These are phyloP conservation scores for Boletus edulis DNA, from an alignment of 768 basidiomycete species.

Conservation along the genomic window DNA sequence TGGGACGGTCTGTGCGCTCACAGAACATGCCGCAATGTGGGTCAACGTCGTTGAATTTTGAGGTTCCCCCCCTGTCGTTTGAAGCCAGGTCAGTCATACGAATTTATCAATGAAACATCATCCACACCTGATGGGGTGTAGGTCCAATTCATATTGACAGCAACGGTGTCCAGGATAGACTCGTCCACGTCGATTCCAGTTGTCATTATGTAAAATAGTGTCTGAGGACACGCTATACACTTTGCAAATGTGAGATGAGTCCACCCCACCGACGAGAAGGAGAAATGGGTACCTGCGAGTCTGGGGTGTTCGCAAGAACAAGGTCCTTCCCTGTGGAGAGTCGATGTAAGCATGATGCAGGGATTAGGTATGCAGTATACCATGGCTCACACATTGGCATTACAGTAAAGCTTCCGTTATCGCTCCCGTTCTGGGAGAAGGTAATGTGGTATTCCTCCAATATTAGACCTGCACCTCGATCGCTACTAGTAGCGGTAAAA, in stretches of 20 bases:
- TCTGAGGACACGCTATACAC: background rate
- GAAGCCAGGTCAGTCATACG: background rate
- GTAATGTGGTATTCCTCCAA: background rate
- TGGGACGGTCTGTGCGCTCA: background rate
- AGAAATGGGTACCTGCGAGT: background rate
- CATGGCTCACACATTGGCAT: background rate
- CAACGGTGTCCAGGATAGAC: background rate
- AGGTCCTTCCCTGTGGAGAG: background rate
- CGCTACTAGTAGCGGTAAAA: no score
- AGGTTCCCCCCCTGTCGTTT: background rate
- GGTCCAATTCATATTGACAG: background rate
- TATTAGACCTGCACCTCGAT: no score
- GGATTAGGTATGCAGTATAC: no score
- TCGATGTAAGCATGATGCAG: background rate
- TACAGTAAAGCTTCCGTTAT: background rate
- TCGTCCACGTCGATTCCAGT: background rate
- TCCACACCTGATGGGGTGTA: background rate
- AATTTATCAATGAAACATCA: no score
- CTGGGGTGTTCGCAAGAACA: background rate
- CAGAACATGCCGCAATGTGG: background rate
- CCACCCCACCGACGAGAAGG: background rate
- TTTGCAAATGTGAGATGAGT: background rate
- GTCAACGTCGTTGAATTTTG: background rate
- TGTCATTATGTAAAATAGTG: background rate
- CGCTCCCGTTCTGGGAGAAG: background rate